Evolutionary conservation across 2,329 filamentous ascomycete genomes (phyloP), one percentile per base, ranked within the genome.

Genomic region (Pseudodiploospora longispora): DNA sequence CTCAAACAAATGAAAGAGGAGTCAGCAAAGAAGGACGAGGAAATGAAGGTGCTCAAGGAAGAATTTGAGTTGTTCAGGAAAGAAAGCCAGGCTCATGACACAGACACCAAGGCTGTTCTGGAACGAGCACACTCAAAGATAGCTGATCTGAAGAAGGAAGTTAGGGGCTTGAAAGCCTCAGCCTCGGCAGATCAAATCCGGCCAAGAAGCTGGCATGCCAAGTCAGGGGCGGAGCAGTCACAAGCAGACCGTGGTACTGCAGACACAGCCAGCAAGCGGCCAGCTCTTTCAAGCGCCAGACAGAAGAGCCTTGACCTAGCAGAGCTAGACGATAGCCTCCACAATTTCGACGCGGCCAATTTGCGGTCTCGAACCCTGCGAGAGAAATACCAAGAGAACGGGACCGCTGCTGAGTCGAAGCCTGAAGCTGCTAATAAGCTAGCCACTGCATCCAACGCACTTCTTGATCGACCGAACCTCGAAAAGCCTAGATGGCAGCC

Each of bases 111-210:
- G 52, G 67, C 71, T 10, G 74, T 80, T 3, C 52, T 82, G 37
- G 68, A 74, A 42, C 72, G 71, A 50, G 76, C 78, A 44, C 76
- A 80, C 47, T 65, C 69, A 34, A 77, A 77, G 58, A 78, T 81
- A 47, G 62, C 69, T 6, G 68, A 74, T 36, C 67, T 82, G 6
- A 76, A 75, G 58, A 74, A 71, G 51, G 72, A 77, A 50, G 58
- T 79, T 34, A 67, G 66, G 46, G 59, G 59, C 1, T 59, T 79
- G 3, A 74, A 72, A 53, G 54, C 54, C 6, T 30, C 34, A 4
- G 45, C 46, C 5, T 36, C 50, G 10, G 49, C 47, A 12, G 52
- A 54, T 6, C 44, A 48, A 6, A 30, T 48, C 12, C 55, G 57
- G 31, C 60, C 59, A 5, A 58, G 52, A 38, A 62, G 56, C 47